Evolutionary conservation across 1,284 basidiomycete genomes (phyloP).

Genomic region (Cryptococcus floricola): DNA sequence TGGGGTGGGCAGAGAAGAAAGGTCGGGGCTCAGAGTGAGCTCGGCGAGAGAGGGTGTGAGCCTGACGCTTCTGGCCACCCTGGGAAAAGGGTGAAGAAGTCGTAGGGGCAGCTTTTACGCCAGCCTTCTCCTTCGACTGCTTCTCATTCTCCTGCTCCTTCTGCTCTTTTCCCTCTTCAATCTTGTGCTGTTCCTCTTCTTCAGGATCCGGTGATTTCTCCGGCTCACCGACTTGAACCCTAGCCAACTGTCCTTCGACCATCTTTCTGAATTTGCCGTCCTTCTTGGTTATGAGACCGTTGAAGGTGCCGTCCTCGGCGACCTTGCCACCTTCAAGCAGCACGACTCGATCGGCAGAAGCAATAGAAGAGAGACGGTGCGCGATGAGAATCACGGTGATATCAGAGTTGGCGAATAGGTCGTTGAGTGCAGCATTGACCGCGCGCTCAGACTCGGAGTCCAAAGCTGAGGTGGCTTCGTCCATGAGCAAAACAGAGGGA

Average conservation of each 20-base stretch:
- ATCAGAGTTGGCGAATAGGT: conserved; percentile 53
- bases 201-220: conserved; percentile 10
- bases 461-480: conserved; percentile 46
- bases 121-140: background rate
- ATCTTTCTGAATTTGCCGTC: conserved; percentile 46
- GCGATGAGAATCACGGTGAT: conserved; percentile 50
- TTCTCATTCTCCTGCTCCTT: conserved; percentile 10
- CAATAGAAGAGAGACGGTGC: conserved; percentile 53
- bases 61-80: background rate
- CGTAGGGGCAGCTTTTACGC: background rate
- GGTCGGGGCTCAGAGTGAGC: conserved; percentile 13
- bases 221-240: conserved; percentile 39
- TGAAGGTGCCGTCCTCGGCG: conserved; percentile 51
- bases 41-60: background rate
- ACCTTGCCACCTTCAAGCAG: conserved; percentile 52
- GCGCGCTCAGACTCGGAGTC: conserved; percentile 45
- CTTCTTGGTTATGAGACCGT: conserved; percentile 44
- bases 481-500: conserved; percentile 51
- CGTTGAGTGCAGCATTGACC: conserved; percentile 51
- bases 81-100: background rate
- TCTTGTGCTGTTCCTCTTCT: conserved; percentile 9
- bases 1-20: conserved; percentile 29
- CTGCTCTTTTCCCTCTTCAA: conserved; percentile 1
- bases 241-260: conserved; percentile 46
- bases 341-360: conserved; percentile 51